A percentile compares a stretch with the other conserved stretches of the same genome.
Evolutionary conservation across 495 filamentous ascomycete genomes (phyloP).

Genomic region (Penicillium odoratum): DNA sequence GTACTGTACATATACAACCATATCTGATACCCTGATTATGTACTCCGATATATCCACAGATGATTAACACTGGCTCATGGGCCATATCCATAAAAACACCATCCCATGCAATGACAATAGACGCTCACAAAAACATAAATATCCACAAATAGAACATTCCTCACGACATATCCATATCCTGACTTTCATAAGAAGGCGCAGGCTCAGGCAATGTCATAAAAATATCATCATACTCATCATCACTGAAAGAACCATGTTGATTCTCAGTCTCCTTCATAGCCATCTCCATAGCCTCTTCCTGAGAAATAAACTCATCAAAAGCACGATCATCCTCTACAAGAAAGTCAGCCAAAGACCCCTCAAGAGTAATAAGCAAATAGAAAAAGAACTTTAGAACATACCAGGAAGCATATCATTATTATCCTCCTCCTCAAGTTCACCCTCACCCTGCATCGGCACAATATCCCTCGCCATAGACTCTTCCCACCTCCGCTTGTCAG

Average conservation of each 20-base stretch:
- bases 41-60: conserved; percentile 15
- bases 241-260: conserved; percentile 41
- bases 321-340: conserved; percentile 32
- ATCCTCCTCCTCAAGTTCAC: conserved; percentile 24
- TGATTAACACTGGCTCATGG: not conserved
- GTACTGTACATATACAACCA: conserved; percentile 30
- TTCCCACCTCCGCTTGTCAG: conserved; percentile 52
- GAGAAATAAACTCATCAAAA: conserved; percentile 35
- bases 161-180: conserved; percentile 47
- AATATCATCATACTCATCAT: conserved; percentile 58
- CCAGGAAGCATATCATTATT: conserved; percentile 22
- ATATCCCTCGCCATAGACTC: conserved; percentile 42
- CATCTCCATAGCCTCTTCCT: conserved; percentile 36
- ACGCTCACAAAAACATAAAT: conserved; percentile 4
- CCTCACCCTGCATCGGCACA: conserved; percentile 15
- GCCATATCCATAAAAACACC: conserved; percentile 17
- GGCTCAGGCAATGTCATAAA: conserved; percentile 43
- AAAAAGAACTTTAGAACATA: conserved; percentile 19
- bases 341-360: not conserved
- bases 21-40: conserved; percentile 30
- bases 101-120: conserved; percentile 20
- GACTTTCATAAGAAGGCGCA: conserved; percentile 27
- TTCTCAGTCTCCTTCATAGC: conserved; percentile 13
- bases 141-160: not conserved
- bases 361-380: not conserved